These are phyloP conservation scores for Zymoseptoria tritici DNA, from an alignment of 2,329 filamentous ascomycete genomes.

Conservation along the genomic window DNA sequence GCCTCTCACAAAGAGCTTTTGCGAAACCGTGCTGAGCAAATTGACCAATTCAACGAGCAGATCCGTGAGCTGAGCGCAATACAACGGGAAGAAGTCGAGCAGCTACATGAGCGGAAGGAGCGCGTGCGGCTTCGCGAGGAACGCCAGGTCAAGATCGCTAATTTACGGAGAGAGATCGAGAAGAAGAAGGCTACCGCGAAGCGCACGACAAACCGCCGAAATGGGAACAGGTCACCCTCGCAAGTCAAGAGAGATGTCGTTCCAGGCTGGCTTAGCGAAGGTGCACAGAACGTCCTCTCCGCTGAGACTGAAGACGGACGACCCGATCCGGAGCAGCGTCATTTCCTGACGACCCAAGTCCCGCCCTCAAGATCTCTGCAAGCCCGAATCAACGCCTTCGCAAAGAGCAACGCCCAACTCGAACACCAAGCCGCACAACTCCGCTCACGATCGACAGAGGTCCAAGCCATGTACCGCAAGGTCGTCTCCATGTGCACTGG, in stretches of 20 bases:
- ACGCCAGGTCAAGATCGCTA: conserved; percentile 63
- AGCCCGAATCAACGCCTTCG: conserved; percentile 63
- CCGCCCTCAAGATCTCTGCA: conserved; percentile 41
- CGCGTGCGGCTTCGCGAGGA: conserved; percentile 58
- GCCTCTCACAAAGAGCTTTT: conserved; percentile 73
- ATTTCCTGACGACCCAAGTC: conserved; percentile 20
- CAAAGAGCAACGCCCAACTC: conserved; percentile 59
- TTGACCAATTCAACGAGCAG: conserved; percentile 73
- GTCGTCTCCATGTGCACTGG: conserved; percentile 83
- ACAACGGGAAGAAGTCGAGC: conserved; percentile 68
- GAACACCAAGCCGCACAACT: conserved; percentile 61
- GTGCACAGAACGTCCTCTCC: conserved; percentile 12
- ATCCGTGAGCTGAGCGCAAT: conserved; percentile 74
- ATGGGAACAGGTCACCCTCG: conserved; percentile 18
- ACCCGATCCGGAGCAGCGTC: conserved; percentile 11
- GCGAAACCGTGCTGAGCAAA: conserved; percentile 71
- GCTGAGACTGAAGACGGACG: conserved; percentile 4
- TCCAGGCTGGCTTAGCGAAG: conserved; percentile 33
- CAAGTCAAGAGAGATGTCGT: conserved; percentile 10
- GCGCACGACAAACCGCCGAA: conserved; percentile 43
- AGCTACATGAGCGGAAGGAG: conserved; percentile 62
- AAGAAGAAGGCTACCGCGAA: conserved; percentile 12
- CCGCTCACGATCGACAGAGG: conserved; percentile 70
- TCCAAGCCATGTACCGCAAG: conserved; percentile 80
- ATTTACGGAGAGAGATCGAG: conserved; percentile 65